Evolutionary conservation across 2,329 filamentous ascomycete genomes (phyloP).

Genomic region (Ascochyta rabiei): DNA sequence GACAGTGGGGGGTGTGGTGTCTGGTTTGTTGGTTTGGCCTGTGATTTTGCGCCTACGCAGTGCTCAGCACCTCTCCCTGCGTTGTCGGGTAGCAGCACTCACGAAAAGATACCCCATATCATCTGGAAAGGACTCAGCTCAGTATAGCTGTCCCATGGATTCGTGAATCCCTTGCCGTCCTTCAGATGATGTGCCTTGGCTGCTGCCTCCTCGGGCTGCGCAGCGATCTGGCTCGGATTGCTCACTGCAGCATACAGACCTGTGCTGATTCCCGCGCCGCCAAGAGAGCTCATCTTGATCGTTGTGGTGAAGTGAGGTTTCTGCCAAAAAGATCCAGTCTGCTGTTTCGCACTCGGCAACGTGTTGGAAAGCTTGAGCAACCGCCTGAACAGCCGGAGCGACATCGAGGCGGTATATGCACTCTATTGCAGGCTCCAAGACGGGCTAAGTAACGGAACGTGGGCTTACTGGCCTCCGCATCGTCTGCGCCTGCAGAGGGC

Average conservation of each 20-base stretch:
- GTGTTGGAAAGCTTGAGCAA: conserved; percentile 1
- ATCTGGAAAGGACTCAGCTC: conserved; percentile 48
- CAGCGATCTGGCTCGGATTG: conserved; percentile 46
- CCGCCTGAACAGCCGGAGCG: conserved; percentile 13
- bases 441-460: conserved; percentile 14
- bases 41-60: conserved; percentile 53
- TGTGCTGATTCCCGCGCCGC: conserved; percentile 31
- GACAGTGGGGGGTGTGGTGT: conserved; percentile 70
- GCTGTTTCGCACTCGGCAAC: background rate
- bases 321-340: conserved; percentile 21
- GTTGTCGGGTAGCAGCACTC: conserved; percentile 11
- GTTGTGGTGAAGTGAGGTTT: conserved; percentile 30
- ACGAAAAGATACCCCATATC: conserved; percentile 48
- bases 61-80: background rate
- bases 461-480: background rate
- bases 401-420: conserved; percentile 21
- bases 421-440: conserved; percentile 10
- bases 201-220: conserved; percentile 53
- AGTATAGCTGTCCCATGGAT: conserved; percentile 62
- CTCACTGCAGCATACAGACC: conserved; percentile 51
- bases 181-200: conserved; percentile 59
- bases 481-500: conserved; percentile 2
- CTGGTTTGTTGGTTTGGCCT: conserved; percentile 61
- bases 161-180: conserved; percentile 61
- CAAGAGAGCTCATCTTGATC: conserved; percentile 41